Evolutionary conservation across 352 stramenopile genomes (phyloP), one percentile per base, ranked within the genome.

Genomic region (Globisporangium paroecandrum): DNA sequence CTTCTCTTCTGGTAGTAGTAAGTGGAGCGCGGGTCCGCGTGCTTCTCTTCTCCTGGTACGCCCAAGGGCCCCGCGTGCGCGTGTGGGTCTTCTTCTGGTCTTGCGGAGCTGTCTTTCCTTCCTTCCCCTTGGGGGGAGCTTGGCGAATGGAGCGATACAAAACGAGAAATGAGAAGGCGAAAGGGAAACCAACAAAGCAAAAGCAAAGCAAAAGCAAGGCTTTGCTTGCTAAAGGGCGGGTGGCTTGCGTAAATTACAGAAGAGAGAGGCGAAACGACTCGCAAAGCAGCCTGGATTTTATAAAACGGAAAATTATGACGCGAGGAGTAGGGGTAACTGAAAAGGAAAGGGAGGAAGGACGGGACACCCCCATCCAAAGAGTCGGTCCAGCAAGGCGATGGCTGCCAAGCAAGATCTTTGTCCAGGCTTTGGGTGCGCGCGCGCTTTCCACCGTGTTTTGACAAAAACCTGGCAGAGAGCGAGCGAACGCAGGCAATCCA

Each of bases 121-220:
- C 27, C 29, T 61, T 47, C 56, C 25, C 27, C 20, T 47, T 29
- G 20, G 12, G n/a, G 55, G 56, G 56, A 61, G 56, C 56, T 61
- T 61, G 56, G 29, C 56, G 56, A 61, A 61, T 61, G 56, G 41
- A 47, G 29, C 69, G 79, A 74, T 73, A 82, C 71, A 83, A 85
- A 83, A 85, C 74, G 71, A 85, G 76, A 83, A 86, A 79, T 82
- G 78, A 83, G 70, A 65, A 69, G 22, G 32, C 49, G 24, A 24
- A 27, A 57, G n/a, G 22, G 34, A 59, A 60, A 60, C 54, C 54
- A 60, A 60, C 54, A 43, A 60, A 32, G 27, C 27, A 32, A 32
- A 32, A 32, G 25, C 41, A 8, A 15, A 24, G 15, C 54, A 56
- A 56, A 22, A 38, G 12, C 25, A 36, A 24, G 51, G 34, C 34